Percentiles rank a stretch among this genome's conserved stretches.
These are phyloP conservation scores for Candida sanyaensis DNA, from an alignment of 1,139 yeast genomes.

Conservation along the genomic window DNA sequence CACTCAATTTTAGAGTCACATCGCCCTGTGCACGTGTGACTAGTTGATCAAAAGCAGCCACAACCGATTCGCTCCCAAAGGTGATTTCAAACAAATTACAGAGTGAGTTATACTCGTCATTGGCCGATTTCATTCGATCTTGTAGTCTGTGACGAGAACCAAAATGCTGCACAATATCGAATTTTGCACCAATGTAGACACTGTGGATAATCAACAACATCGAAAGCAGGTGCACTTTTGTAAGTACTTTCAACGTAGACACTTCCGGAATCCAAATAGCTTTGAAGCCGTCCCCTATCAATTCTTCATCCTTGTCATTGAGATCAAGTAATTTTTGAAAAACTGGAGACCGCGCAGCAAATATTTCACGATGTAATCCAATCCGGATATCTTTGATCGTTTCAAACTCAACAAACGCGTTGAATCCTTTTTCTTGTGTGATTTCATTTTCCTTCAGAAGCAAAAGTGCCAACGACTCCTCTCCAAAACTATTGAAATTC, in stretches of 20 bases:
- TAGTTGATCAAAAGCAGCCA: slow-evolving; percentile 16
- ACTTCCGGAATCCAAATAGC: slow-evolving; percentile 22
- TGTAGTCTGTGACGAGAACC: slow-evolving; percentile 12
- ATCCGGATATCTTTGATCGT: slow-evolving; percentile 21
- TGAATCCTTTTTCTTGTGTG: slow-evolving; percentile 20
- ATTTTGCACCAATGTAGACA: slow-evolving; percentile 32
- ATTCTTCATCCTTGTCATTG: slow-evolving; percentile 16
- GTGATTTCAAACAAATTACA: slow-evolving; percentile 9
- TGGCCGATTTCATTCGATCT: slow-evolving; percentile 9
- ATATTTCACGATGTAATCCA: slow-evolving; percentile 33
- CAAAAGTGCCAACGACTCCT: slow-evolving; percentile 12
- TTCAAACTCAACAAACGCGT: slow-evolving; percentile 25
- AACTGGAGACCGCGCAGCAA: slow-evolving; percentile 28
- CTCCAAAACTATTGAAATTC: slow-evolving; percentile 17
- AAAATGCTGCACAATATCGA: slow-evolving; percentile 13
- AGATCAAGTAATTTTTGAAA: slow-evolving; percentile 25
- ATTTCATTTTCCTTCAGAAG: slow-evolving; percentile 8
- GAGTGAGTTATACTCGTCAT: slow-evolving; percentile 12
- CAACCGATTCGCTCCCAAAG: not conserved
- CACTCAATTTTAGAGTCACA: slow-evolving; percentile 34
- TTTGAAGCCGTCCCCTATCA: slow-evolving; percentile 20
- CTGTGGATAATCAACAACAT: slow-evolving; percentile 34
- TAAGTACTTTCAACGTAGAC: slow-evolving; percentile 18
- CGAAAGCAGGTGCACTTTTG: slow-evolving; percentile 25
- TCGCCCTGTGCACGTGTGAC: slow-evolving; percentile 21